phyloP scores from a whole-genome alignment of 1,284 basidiomycete species.

The Boletellus deceptivus region DNA sequence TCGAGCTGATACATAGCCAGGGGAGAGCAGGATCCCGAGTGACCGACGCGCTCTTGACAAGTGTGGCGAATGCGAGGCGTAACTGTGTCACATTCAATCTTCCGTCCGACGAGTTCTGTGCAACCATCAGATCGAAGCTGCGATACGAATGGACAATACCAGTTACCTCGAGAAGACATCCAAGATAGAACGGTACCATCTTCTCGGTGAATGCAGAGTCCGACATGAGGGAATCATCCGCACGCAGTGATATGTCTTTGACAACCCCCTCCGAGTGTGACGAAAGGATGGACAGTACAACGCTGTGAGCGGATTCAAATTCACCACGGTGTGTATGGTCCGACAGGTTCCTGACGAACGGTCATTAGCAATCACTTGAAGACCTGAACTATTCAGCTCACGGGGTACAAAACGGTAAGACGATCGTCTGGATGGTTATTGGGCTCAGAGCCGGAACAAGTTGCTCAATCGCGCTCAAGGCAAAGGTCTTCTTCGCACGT shows the following conservation, averaged over 20 bases:
- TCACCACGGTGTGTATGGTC: conserved; percentile 60
- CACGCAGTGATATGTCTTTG: conserved; percentile 7
- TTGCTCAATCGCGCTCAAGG: conserved; percentile 67
- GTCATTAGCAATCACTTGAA: background rate
- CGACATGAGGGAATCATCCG: conserved; percentile 9
- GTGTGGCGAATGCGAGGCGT: conserved; percentile 61
- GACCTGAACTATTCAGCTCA: conserved; percentile 35
- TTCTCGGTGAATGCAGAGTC: conserved; percentile 44
- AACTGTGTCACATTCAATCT: conserved; percentile 59
- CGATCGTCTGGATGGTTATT: conserved; percentile 45
- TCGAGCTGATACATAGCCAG: conserved; percentile 58
- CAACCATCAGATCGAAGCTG: background rate
- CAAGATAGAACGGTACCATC: conserved; percentile 65
- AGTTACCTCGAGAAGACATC: conserved; percentile 61
- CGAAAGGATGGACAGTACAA: conserved; percentile 65
- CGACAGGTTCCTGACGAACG: conserved; percentile 47
- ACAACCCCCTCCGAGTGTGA: conserved; percentile 45
- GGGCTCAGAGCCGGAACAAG: conserved; percentile 56
- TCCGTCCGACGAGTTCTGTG: conserved; percentile 62
- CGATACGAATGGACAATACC: background rate
- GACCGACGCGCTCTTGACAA: conserved; percentile 56
- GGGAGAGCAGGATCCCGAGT: conserved; percentile 42
- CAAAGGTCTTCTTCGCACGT: conserved; percentile 58
- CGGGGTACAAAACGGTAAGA: conserved; percentile 61
- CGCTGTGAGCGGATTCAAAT: conserved; percentile 75